Evolutionary conservation across 2,329 filamentous ascomycete species (phyloP).

Genomic region (Aaosphaeria pasadenensis): DNA sequence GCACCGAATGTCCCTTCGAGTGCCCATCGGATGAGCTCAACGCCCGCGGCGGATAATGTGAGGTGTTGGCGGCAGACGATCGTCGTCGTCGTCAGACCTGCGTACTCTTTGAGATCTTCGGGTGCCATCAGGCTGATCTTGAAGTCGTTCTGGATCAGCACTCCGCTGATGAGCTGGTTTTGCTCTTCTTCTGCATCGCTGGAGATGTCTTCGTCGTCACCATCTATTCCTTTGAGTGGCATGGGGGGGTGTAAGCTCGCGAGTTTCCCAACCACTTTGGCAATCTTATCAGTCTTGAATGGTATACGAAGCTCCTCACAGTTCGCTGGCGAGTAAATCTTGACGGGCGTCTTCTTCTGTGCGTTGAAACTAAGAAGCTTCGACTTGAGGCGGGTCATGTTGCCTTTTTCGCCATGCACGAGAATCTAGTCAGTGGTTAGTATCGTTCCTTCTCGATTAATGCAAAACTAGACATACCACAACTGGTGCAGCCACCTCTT

Average conservation of each 20-base stretch:
- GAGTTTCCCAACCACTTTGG: slow-evolving; percentile 92
- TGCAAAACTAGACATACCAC: slow-evolving; percentile 63
- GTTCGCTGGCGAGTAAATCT: slow-evolving; percentile 91
- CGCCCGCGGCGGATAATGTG: slow-evolving; percentile 79
- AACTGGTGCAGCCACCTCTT: slow-evolving; percentile 86
- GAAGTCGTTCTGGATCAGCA: slow-evolving; percentile 96
- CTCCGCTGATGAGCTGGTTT: slow-evolving; percentile 71
- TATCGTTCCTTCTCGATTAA: neutral
- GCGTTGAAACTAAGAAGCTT: slow-evolving; percentile 91
- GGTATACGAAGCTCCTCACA: slow-evolving; percentile 93
- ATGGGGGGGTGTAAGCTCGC: slow-evolving; percentile 73
- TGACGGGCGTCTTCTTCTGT: slow-evolving; percentile 75
- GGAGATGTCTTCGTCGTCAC: slow-evolving; percentile 13
- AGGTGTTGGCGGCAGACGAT: slow-evolving; percentile 91
- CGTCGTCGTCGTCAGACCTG: slow-evolving; percentile 92
- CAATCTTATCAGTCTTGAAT: slow-evolving; percentile 91
- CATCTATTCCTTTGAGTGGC: slow-evolving; percentile 21
- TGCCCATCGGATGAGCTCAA: slow-evolving; percentile 91
- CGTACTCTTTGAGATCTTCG: slow-evolving; percentile 92
- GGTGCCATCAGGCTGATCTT: slow-evolving; percentile 96
- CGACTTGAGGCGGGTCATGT: slow-evolving; percentile 96
- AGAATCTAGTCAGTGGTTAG: slow-evolving; percentile 62
- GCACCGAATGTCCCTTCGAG: slow-evolving; percentile 91
- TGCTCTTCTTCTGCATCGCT: slow-evolving; percentile 11
- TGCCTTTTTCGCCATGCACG: slow-evolving; percentile 94